These are phyloP conservation scores for Boletus rubropictus DNA, from an alignment of 768 basidiomycete genomes.

Conservation along the genomic window DNA sequence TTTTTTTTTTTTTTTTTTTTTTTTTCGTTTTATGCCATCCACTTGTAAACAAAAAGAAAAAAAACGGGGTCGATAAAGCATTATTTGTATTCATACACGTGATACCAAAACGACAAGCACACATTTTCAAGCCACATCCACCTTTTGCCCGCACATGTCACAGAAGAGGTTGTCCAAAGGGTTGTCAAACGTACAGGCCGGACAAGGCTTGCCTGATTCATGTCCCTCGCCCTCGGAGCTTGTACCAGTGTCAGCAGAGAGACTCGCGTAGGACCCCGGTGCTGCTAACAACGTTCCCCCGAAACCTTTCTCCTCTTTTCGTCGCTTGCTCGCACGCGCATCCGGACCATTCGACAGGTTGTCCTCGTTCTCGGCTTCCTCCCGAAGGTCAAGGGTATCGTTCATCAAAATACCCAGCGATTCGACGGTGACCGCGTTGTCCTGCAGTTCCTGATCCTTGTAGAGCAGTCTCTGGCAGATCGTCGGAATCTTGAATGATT, in stretches of 20 bases:
- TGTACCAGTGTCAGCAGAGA: conserved; percentile 29
- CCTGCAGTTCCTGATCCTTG: conserved; percentile 55
- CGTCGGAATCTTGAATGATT: conserved; percentile 59
- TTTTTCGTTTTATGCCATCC: conserved; percentile 6
- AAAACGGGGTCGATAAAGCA: conserved; percentile 28
- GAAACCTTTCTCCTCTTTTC: conserved; percentile 61
- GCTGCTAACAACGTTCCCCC: conserved; percentile 65
- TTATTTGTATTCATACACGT: conserved; percentile 32
- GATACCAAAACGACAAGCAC: conserved; percentile 23
- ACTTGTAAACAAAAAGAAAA: conserved; percentile 21
- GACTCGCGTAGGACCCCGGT: conserved; percentile 25
- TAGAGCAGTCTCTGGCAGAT: conserved; percentile 72
- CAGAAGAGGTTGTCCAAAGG: conserved; percentile 38
- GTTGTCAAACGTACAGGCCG: conserved; percentile 57
- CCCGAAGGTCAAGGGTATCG: conserved; percentile 61
- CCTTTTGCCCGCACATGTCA: conserved; percentile 38
- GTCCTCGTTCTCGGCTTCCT: conserved; percentile 57
- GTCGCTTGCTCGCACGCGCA: conserved; percentile 35
- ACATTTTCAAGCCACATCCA: conserved; percentile 21
- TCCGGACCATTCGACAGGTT: conserved; percentile 47
- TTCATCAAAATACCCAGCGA: conserved; percentile 56
- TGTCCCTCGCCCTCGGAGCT: conserved; percentile 31
- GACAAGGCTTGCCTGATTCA: conserved; percentile 40
- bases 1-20: conserved; percentile 13
- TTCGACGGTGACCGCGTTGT: conserved; percentile 47